Base-by-base conservation (phyloP, 805 yeast species). In the Wickerhamomyces tratensis region DNA sequence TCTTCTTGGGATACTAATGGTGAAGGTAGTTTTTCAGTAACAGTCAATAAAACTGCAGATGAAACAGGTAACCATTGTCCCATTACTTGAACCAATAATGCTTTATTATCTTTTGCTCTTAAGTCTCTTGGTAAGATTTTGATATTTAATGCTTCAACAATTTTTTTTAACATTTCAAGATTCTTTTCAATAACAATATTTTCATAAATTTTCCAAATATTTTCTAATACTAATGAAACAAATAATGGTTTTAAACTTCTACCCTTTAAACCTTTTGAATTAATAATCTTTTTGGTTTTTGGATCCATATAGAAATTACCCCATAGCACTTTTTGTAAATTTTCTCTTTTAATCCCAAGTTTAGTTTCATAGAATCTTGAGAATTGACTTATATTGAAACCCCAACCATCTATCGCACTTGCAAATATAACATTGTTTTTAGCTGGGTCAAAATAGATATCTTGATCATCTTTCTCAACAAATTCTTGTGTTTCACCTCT, bases 361-460 rank as follows among this genome's bases (percentile, higher is more conserved):
- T 87, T 87, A 39, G 77, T 76, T 63, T 83, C 93, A 58, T 87
- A 86, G 33, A 93, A 78, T 44, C 83, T 80, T 7, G 96, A 85
- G 62, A 93, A 85, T 50, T 93, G 96, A 41, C 86, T 77, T 40
- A 93, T 70, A 37, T 86, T 84, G 61, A 93, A 93, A 1, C 98
- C 99, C 98, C 98, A 93, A 11, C 98, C 98, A 63, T 93, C 98
- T 15, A 84, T 70, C 1, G 98, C 98, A 29, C 80, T 72, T 1
- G 95, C 91, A 67, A 91, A 91, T 0, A 91, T 77, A 6, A 91
- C 96, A 56, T 91, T 91, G 57, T 87, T 87, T 49, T 77, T 74
- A 40, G 82, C 85, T 0, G 99, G 98, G 14, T 86, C 72, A 48
- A 91, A 91, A 58, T 89, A 89, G 26, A 89, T 64, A 52, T 81